A percentile compares a stretch with the other conserved stretches of the same genome.
These are phyloP conservation scores for Wickerhamomyces bovis DNA, from an alignment of 805 yeast species.

Conservation along the genomic window DNA sequence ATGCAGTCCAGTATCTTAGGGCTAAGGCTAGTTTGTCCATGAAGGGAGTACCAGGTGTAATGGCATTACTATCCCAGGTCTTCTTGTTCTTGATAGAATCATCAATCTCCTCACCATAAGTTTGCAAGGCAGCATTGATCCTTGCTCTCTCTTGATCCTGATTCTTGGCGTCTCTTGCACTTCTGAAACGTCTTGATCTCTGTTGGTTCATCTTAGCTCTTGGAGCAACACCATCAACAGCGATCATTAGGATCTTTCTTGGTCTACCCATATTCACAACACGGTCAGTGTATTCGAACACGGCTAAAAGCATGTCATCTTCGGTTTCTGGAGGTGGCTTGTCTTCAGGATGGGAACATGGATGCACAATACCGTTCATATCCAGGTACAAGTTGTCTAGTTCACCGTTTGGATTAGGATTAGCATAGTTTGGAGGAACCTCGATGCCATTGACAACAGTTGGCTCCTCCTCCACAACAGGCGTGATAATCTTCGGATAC, in stretches of 20 bases:
- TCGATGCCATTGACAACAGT: slow-evolving; percentile 52
- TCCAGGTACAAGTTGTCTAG: slow-evolving; percentile 88
- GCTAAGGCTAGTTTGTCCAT: slow-evolving; percentile 84
- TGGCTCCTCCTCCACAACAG: slow-evolving; percentile 73
- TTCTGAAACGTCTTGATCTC: slow-evolving; percentile 85
- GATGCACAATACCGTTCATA: slow-evolving; percentile 99
- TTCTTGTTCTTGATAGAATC: slow-evolving; percentile 65
- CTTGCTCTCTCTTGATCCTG: slow-evolving; percentile 65
- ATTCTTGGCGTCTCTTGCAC: slow-evolving; percentile 85
- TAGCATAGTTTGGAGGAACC: slow-evolving; percentile 60
- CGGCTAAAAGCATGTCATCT: slow-evolving; percentile 93
- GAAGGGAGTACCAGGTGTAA: slow-evolving; percentile 96
- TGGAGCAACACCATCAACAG: slow-evolving; percentile 99
- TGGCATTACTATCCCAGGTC: slow-evolving; percentile 93
- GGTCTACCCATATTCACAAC: slow-evolving; percentile 94
- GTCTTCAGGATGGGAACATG: slow-evolving; percentile 97
- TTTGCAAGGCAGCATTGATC: slow-evolving; percentile 25
- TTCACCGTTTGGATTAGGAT: slow-evolving; percentile 93
- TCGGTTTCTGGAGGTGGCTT: slow-evolving; percentile 95
- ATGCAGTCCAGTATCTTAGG: slow-evolving; percentile 80
- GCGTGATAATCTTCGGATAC: slow-evolving; percentile 90
- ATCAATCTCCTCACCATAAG: slow-evolving; percentile 62
- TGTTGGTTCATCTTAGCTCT: slow-evolving; percentile 98
- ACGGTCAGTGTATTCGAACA: slow-evolving; percentile 87
- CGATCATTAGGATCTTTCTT: slow-evolving; percentile 84